A percentile compares a stretch with the other conserved stretches of the same genome.
Conservation (phyloP, 176 grass and related monocot species). For the Sorghum bicolor region DNA sequence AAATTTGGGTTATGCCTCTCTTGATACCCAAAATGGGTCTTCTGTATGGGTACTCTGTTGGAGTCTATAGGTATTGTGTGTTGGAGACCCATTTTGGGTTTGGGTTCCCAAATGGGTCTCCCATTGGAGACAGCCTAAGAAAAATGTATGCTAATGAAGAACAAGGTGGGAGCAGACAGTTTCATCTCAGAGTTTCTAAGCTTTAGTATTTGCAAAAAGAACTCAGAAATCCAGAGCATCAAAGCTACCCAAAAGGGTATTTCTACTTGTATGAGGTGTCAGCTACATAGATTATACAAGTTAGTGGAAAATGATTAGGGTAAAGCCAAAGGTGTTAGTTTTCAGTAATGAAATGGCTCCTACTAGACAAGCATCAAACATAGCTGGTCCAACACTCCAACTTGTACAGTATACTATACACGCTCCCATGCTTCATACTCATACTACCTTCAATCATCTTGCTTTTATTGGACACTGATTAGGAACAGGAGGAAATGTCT, state of each 20-base stretch:
- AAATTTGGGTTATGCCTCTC: no score
- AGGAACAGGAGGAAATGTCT: neutral
- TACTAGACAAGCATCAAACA: constrained; percentile 1
- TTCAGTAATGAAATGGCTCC: neutral
- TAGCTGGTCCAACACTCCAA: constrained; percentile 25
- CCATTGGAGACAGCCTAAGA: no score
- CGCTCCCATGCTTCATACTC: constrained; percentile 1
- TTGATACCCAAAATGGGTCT: no score
- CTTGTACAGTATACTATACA: neutral
- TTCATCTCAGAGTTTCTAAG: neutral
- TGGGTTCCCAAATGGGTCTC: no score
- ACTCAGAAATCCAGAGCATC: neutral
- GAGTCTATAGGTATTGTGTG: no score
- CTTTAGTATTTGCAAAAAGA: neutral
- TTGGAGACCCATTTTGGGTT: no score
- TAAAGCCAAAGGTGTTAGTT: constrained; percentile 20
- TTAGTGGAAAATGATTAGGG: constrained; percentile 28
- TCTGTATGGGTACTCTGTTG: no score
- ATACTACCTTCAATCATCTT: constrained; percentile 12
- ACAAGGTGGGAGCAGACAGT: neutral
- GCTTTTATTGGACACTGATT: neutral
- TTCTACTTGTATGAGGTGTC: neutral
- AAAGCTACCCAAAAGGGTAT: neutral
- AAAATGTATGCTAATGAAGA: neutral
- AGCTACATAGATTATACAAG: neutral